Percentiles rank a stretch among this genome's conserved stretches.
These are phyloP conservation scores for Lachnellula willkommii DNA, from an alignment of 2,329 filamentous ascomycete genomes.

Conservation along the genomic window DNA sequence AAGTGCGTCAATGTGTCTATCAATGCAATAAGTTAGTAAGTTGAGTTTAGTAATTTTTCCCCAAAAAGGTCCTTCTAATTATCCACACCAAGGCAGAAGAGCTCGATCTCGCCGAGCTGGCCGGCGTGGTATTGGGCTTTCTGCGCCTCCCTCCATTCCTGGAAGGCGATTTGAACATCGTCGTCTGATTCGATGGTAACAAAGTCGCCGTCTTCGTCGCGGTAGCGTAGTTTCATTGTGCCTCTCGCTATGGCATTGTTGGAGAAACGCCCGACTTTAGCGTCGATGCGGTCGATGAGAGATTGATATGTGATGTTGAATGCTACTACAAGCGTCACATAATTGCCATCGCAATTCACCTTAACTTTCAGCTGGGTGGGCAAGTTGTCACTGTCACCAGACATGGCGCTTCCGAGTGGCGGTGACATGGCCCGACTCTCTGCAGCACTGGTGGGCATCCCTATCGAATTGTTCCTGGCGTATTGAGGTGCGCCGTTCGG, in stretches of 20 bases:
- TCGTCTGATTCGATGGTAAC: conserved; percentile 94
- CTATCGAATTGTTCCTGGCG: conserved; percentile 23
- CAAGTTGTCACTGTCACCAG: conserved; percentile 43
- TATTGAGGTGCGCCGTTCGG: conserved; percentile 32
- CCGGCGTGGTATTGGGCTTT: conserved; percentile 56
- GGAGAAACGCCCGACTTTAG: conserved; percentile 84
- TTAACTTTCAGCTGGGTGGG: conserved; percentile 88
- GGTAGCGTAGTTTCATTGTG: conserved; percentile 80
- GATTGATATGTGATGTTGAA: conserved; percentile 94
- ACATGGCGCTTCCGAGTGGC: conserved; percentile 30
- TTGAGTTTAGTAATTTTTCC: conserved; percentile 7
- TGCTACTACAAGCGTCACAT: conserved; percentile 90
- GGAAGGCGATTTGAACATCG: conserved; percentile 91
- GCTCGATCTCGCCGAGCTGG: conserved; percentile 82
- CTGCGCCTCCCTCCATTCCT: conserved; percentile 82
- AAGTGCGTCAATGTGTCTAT: conserved; percentile 2
- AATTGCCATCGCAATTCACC: conserved; percentile 86
- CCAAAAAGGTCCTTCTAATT: conserved; percentile 14
- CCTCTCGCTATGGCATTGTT: conserved; percentile 77
- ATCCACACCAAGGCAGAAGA: conserved; percentile 61
- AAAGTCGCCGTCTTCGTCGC: conserved; percentile 87
- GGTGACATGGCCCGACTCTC: conserved; percentile 41
- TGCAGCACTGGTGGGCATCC: conserved; percentile 28
- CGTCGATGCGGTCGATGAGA: conserved; percentile 90
- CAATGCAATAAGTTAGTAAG: not conserved